phyloP scores from a whole-genome alignment of 768 basidiomycete species.

The Xanthoconium stramineum region DNA sequence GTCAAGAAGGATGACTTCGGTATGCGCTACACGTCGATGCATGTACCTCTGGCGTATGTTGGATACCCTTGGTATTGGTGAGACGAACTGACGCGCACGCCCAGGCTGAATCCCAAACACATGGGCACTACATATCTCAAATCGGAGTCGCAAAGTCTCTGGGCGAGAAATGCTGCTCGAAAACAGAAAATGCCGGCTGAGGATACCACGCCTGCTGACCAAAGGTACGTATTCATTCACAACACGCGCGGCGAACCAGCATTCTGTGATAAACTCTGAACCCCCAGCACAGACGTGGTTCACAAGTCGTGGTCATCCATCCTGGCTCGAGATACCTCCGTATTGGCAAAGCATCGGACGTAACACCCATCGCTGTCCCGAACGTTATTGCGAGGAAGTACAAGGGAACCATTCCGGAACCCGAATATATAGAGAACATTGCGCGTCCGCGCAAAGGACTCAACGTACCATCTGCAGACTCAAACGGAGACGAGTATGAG shows the following conservation, averaged over 20 bases:
- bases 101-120: slow-evolving; percentile 78
- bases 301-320: slow-evolving; percentile 76
- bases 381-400: slow-evolving; percentile 72
- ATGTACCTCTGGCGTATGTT: slow-evolving; percentile 71
- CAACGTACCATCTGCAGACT: slow-evolving; percentile 18
- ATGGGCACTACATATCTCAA: slow-evolving; percentile 76
- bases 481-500: slow-evolving; percentile 50
- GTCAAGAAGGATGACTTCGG: slow-evolving; percentile 79
- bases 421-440: slow-evolving; percentile 48
- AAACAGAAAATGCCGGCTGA: slow-evolving; percentile 46
- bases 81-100: slow-evolving; percentile 11
- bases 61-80: not conserved
- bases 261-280: slow-evolving; percentile 29
- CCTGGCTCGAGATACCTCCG: slow-evolving; percentile 72
- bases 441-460: slow-evolving; percentile 49
- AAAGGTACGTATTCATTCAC: slow-evolving; percentile 38
- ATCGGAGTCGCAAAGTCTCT: slow-evolving; percentile 67
- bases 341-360: slow-evolving; percentile 75
- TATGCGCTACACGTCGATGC: slow-evolving; percentile 76
- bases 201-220: slow-evolving; percentile 41
- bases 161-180: slow-evolving; percentile 62
- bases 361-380: slow-evolving; percentile 63
- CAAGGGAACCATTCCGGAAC: slow-evolving; percentile 41
- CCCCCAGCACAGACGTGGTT: slow-evolving; percentile 56
- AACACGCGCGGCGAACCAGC: not conserved